Conservation (phyloP, 805 yeast genomes). For the Kazachstania bromeliacearum region DNA sequence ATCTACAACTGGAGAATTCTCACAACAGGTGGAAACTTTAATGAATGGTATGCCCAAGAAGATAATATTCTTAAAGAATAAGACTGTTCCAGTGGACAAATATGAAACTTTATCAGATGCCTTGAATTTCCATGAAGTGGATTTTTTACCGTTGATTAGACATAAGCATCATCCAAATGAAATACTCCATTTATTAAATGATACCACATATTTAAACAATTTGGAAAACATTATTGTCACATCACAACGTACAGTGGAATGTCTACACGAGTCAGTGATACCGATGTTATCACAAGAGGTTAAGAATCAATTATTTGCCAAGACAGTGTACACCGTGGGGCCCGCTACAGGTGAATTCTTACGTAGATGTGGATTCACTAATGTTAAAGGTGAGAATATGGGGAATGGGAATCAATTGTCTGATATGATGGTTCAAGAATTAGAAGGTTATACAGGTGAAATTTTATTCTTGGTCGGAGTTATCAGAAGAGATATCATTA, state of each 20-base stretch:
- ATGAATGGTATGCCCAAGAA: neutral
- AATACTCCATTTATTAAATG: slow-evolving; percentile 37
- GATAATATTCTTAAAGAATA: slow-evolving; percentile 59
- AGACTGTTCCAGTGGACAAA: slow-evolving; percentile 58
- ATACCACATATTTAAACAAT: slow-evolving; percentile 33
- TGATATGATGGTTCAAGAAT: slow-evolving; percentile 43
- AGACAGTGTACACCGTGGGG: slow-evolving; percentile 78
- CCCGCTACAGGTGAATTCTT: slow-evolving; percentile 71
- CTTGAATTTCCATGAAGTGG: slow-evolving; percentile 32
- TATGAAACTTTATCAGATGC: slow-evolving; percentile 40
- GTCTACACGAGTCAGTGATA: slow-evolving; percentile 41
- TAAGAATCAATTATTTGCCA: slow-evolving; percentile 30
- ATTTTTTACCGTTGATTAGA: slow-evolving; percentile 64
- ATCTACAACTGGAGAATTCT: too few species aligned
- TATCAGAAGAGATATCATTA: slow-evolving; percentile 72
- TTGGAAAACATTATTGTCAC: slow-evolving; percentile 62
- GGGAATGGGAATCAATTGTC: slow-evolving; percentile 75
- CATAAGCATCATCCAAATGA: slow-evolving; percentile 44
- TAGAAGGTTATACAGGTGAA: slow-evolving; percentile 11
- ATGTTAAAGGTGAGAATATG: slow-evolving; percentile 56
- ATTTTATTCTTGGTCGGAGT: slow-evolving; percentile 79
- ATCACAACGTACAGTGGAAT: slow-evolving; percentile 86
- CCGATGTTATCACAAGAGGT: slow-evolving; percentile 12
- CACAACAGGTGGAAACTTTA: neutral
- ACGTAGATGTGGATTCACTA: slow-evolving; percentile 49